phyloP scores from a whole-genome alignment of 2,329 filamentous ascomycete species.

The Aspergillus floridensis region DNA sequence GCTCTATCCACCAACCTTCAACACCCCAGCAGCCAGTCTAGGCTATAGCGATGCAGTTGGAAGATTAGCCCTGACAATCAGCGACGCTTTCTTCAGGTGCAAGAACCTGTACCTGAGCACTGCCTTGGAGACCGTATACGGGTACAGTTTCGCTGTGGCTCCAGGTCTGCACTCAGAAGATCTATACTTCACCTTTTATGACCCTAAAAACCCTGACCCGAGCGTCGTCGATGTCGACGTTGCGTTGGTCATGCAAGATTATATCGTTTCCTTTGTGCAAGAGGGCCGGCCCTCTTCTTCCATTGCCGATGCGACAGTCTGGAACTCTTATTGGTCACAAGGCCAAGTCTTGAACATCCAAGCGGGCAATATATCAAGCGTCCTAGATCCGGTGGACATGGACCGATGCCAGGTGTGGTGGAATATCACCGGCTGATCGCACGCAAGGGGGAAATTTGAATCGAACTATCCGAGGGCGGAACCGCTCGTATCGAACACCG shows the following conservation, averaged over 20 bases:
- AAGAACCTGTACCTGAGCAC: slow-evolving; percentile 54
- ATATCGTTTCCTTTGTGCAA: not conserved
- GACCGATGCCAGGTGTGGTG: slow-evolving; percentile 2
- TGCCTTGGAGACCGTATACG: slow-evolving; percentile 52
- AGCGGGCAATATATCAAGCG: not conserved
- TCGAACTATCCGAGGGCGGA: not conserved
- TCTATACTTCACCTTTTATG: slow-evolving; percentile 53
- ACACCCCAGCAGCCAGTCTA: slow-evolving; percentile 37
- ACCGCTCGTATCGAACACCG: no score
- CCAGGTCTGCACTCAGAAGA: slow-evolving; percentile 56
- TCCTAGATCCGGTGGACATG: not conserved
- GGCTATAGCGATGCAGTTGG: slow-evolving; percentile 47
- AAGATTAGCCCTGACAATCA: slow-evolving; percentile 42
- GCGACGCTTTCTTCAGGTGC: slow-evolving; percentile 51
- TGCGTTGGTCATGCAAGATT: slow-evolving; percentile 1
- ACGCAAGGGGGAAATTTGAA: not conserved
- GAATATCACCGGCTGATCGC: not conserved
- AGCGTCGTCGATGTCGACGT: not conserved
- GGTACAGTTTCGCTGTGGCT: slow-evolving; percentile 54
- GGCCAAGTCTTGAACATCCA: not conserved
- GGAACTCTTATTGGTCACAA: not conserved
- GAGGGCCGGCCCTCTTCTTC: not conserved
- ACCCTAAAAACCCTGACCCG: not conserved
- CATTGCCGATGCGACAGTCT: not conserved
- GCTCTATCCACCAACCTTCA: slow-evolving; percentile 54